These are phyloP conservation scores for California macrophylla DNA, from an alignment of 441 rosid species.

Conservation along the genomic window DNA sequence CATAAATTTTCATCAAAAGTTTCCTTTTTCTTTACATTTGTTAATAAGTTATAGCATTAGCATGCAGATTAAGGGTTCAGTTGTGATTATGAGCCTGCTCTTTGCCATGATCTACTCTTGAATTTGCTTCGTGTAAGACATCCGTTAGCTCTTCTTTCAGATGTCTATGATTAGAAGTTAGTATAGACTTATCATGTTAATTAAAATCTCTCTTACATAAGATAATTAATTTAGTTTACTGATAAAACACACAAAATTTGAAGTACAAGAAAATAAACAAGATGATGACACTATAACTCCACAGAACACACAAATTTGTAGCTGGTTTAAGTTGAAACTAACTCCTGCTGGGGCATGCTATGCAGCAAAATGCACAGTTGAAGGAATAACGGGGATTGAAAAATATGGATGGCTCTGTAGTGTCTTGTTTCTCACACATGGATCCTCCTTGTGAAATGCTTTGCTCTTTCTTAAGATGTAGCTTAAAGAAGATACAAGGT, in stretches of 20 bases:
- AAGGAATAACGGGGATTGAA: neutral
- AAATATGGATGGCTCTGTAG: conserved; percentile 21
- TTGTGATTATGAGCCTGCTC: neutral
- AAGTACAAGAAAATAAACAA: neutral
- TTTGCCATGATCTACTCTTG: neutral
- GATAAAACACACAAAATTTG: neutral
- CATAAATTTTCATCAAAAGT: too few relatives aligned
- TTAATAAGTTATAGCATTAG: too few relatives aligned
- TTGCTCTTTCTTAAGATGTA: conserved; percentile 11
- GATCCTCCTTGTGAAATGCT: neutral
- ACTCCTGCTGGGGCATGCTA: neutral
- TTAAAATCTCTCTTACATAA: neutral
- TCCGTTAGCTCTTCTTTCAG: neutral
- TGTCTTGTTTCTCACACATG: neutral
- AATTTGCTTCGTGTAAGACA: neutral
- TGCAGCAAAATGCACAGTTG: conserved; percentile 2
- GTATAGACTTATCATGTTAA: neutral
- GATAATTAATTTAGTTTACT: neutral
- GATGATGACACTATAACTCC: neutral
- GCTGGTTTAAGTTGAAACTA: neutral
- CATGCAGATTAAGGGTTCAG: neutral
- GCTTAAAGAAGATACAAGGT: conserved; percentile 12
- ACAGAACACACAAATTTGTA: neutral
- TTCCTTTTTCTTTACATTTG: too few relatives aligned
- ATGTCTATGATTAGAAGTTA: neutral